Base-by-base conservation (phyloP, 208 protist genomes). In the Trypanosoma avium region DNA sequence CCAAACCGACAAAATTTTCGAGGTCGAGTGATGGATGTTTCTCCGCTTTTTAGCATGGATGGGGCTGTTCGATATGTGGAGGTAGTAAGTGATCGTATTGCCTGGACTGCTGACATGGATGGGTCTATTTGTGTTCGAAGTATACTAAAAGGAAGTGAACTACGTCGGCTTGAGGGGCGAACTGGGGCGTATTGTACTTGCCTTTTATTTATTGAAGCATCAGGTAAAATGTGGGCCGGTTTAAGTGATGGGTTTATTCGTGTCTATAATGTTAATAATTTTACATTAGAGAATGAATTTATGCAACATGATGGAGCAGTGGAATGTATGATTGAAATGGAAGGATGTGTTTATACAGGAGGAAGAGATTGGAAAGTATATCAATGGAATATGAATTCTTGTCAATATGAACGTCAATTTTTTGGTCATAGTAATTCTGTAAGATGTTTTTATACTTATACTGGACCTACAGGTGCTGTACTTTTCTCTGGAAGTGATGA, bases 401-500 rank as follows among this genome's bases (percentile, higher is more conserved):
- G 42, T 26, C 33, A 42, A 35, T 78, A 81, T 30, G 71, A 79
- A 46, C 79, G 87, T 32, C 69, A 62, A 9, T 73, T 92, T 46
- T 72, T 70, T 54, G 86, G 86, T 33, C 90, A 95, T 70, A 61
- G 46, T 45, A 83, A 83, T 55, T 68, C 70, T 10, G 86, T 95
- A 19, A 82, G 84, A 43, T 76, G 66, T 67, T 50, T 93, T 35
- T 61, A 56, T 43, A 29, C 71, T 21, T 90, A 85, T 71, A 63
- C 71, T 43, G 86, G 81, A 3, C 54, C 73, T 3, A 90, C 81
- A 10, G 86, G 83, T 12, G 69, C 77, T 2, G 73, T 93, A 15
- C 61, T 95, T 6, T 92, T 95, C 75, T 90, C 86, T 22, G 86
- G 90, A 53, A 79, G 79, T 54, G 85, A 93, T 48, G 90, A 95